Evolutionary conservation across 306 rosid species (phyloP).

Genomic region (Begonia peltatifolia): DNA sequence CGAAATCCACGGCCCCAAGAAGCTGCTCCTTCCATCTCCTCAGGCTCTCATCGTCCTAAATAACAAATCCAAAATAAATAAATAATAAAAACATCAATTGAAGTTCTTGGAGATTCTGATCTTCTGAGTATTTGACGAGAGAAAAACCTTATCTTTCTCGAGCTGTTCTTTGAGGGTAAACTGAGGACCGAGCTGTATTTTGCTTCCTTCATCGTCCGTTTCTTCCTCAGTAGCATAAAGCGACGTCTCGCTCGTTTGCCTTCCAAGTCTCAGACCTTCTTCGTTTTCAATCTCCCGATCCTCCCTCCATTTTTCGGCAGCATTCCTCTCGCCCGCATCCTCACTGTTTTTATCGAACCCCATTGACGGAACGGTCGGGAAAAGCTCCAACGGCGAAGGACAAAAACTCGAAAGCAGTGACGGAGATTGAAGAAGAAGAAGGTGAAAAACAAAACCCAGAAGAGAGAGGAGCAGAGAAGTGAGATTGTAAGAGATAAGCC

Average conservation of each 20-base stretch:
- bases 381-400: conserved; percentile 13
- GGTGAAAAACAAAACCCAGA: conserved; percentile 5
- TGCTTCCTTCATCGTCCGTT: conserved; percentile 29
- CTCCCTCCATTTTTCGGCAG: conserved; percentile 6
- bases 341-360: conserved; percentile 19
- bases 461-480: not conserved
- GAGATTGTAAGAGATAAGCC: not conserved
- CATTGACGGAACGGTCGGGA: conserved; percentile 20
- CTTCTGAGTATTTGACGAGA: not conserved
- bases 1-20: conserved; percentile 37
- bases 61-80: not conserved
- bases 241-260: conserved; percentile 20
- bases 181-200: conserved; percentile 32
- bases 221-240: conserved; percentile 24
- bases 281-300: conserved; percentile 10
- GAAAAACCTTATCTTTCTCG: conserved; percentile 33
- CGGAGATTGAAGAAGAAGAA: not conserved
- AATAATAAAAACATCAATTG: not conserved
- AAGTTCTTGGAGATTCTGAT: not conserved
- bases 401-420: conserved; percentile 10
- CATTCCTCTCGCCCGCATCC: conserved; percentile 16
- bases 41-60: conserved; percentile 40
- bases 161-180: conserved; percentile 39
- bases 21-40: conserved; percentile 54
- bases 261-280: conserved; percentile 7